A percentile compares a stretch with the other conserved stretches of the same genome.
phyloP scores from a whole-genome alignment of 2,329 filamentous ascomycete genomes.

The Clarireedia paspali region DNA sequence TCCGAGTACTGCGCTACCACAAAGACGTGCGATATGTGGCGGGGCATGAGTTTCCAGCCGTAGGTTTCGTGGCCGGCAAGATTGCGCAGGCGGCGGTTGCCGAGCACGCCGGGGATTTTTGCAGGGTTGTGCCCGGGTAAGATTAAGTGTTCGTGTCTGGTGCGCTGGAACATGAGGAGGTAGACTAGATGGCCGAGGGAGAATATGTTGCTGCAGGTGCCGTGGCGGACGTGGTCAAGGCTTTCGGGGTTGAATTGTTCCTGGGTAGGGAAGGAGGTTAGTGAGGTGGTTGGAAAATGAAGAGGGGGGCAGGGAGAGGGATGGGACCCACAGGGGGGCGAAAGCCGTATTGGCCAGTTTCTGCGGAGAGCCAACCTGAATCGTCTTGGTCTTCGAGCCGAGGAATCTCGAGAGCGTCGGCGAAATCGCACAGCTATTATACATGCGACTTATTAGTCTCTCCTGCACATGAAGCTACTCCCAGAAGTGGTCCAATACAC shows the following conservation, averaged over 20 bases:
- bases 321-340: not conserved
- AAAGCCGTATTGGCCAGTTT: not conserved
- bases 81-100: not conserved
- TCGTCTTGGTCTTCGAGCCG: not conserved
- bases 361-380: not conserved
- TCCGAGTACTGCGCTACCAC: too few species aligned
- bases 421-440: conserved; percentile 5
- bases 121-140: too few species aligned
- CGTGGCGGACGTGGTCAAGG: not conserved
- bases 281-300: not conserved
- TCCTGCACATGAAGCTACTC: too few species aligned
- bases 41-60: too few species aligned
- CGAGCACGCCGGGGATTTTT: not conserved
- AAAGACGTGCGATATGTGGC: too few species aligned
- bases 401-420: not conserved
- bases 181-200: not conserved
- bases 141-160: not conserved
- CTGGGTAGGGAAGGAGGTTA: not conserved
- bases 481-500: not conserved
- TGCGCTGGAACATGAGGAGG: not conserved
- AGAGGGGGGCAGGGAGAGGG: not conserved
- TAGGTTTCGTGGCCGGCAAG: too few species aligned
- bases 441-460: not conserved
- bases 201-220: conserved; percentile 3
- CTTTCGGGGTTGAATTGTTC: not conserved